These are phyloP conservation scores for Vinca minor DNA, from an alignment of 257 asterid genomes.

Conservation along the genomic window DNA sequence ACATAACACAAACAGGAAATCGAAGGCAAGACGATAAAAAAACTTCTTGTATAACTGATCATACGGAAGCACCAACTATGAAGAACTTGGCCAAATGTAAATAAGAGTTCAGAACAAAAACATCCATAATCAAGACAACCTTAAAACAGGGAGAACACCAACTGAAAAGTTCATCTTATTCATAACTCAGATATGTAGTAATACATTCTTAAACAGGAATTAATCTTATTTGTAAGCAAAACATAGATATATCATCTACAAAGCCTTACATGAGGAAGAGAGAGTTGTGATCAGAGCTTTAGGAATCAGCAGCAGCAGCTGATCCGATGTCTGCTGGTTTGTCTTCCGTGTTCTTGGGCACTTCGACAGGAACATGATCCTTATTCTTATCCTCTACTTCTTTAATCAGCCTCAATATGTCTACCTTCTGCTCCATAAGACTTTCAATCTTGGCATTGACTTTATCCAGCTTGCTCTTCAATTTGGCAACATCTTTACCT, in stretches of 20 bases:
- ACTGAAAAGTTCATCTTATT: not conserved
- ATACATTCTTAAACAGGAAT: not conserved
- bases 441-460: constrained; percentile 37
- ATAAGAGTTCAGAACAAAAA: too few species aligned
- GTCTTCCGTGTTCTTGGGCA: constrained; percentile 20
- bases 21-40: not conserved
- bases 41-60: not conserved
- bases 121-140: not conserved
- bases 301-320: constrained; percentile 5
- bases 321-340: constrained; percentile 12
- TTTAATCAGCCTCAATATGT: constrained; percentile 45
- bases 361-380: constrained; percentile 21
- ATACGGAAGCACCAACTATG: not conserved
- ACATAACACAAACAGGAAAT: not conserved
- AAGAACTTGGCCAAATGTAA: not conserved
- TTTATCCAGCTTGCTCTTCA: constrained; percentile 50
- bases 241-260: not conserved
- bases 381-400: constrained; percentile 41
- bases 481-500: constrained; percentile 33
- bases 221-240: not conserved
- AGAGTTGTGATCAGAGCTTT: not conserved
- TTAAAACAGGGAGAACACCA: not conserved
- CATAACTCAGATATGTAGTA: not conserved
- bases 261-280: not conserved
- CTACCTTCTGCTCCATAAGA: constrained; percentile 41